Conservation (phyloP, 75 land plant species). For the Adiantum capillusveneris region DNA sequence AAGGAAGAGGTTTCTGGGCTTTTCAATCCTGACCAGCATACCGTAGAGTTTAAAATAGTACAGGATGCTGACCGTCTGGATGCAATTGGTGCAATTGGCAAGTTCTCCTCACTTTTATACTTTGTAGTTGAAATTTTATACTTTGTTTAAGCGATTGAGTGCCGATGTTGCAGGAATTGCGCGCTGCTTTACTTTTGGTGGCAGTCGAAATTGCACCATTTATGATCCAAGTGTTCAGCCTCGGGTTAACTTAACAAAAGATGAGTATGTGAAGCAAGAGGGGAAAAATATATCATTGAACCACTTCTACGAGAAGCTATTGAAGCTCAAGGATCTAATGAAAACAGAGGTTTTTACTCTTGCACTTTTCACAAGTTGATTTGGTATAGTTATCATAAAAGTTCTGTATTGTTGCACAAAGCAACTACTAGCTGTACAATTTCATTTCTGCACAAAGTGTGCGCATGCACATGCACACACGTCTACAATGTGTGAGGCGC, state of each 20-base stretch:
- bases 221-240: constrained; percentile 69
- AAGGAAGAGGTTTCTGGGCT: constrained; percentile 63
- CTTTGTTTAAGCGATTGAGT: no score
- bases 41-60: constrained; percentile 71
- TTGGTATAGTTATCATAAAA: no score
- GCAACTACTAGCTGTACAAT: no score
- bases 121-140: no score
- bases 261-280: constrained; percentile 54
- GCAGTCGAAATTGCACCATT: constrained; percentile 56
- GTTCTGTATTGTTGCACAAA: no score
- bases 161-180: constrained; percentile 97
- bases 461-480: no score
- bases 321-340: constrained; percentile 89
- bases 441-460: no score
- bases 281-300: constrained; percentile 69
- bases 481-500: no score
- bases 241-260: constrained; percentile 57
- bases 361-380: no score
- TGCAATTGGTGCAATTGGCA: constrained; percentile 96
- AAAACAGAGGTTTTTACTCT: constrained; percentile 60
- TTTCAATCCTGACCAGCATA: constrained; percentile 6
- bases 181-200: constrained; percentile 93
- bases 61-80: constrained; percentile 99
- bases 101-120: not conserved
- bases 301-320: constrained; percentile 92